These are phyloP conservation scores for Chalciporus chontae DNA, from an alignment of 768 basidiomycete genomes.

Conservation along the genomic window DNA sequence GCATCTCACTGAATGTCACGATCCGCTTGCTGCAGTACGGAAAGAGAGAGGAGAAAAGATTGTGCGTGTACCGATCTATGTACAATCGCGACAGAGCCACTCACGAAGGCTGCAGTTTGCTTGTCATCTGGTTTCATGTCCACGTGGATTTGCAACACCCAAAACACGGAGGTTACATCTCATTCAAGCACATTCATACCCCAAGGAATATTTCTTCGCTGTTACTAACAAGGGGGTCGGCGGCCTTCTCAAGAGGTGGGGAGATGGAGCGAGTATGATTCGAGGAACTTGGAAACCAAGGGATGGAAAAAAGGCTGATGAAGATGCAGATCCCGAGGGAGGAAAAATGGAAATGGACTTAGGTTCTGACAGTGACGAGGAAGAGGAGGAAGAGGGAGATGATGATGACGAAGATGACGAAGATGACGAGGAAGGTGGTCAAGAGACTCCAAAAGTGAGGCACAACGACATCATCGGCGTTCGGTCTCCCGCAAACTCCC, in stretches of 20 bases:
- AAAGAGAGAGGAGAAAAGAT: slow-evolving; percentile 85
- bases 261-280: slow-evolving; percentile 78
- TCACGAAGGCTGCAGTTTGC: slow-evolving; percentile 52
- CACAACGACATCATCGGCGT: slow-evolving; percentile 12
- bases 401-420: slow-evolving; percentile 18
- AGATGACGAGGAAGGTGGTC: slow-evolving; percentile 21
- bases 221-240: slow-evolving; percentile 91
- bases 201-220: slow-evolving; percentile 87
- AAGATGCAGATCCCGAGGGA: slow-evolving; percentile 7
- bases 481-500: slow-evolving; percentile 21
- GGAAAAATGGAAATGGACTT: slow-evolving; percentile 25
- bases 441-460: slow-evolving; percentile 27
- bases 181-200: slow-evolving; percentile 77
- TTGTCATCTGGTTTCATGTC: slow-evolving; percentile 65
- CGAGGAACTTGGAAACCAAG: slow-evolving; percentile 67
- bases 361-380: slow-evolving; percentile 16
- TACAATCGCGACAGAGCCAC: not conserved
- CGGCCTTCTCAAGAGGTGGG: slow-evolving; percentile 74
- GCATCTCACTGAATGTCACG: slow-evolving; percentile 88
- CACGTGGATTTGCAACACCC: slow-evolving; percentile 63
- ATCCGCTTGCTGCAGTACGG: slow-evolving; percentile 73
- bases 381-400: slow-evolving; percentile 13
- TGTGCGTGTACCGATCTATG: slow-evolving; percentile 37
- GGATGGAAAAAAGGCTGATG: slow-evolving; percentile 21
- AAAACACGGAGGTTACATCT: slow-evolving; percentile 78